A percentile compares a stretch with the other conserved stretches of the same genome.
phyloP scores from a whole-genome alignment of 345 rosid species.

The Salix caprea region DNA sequence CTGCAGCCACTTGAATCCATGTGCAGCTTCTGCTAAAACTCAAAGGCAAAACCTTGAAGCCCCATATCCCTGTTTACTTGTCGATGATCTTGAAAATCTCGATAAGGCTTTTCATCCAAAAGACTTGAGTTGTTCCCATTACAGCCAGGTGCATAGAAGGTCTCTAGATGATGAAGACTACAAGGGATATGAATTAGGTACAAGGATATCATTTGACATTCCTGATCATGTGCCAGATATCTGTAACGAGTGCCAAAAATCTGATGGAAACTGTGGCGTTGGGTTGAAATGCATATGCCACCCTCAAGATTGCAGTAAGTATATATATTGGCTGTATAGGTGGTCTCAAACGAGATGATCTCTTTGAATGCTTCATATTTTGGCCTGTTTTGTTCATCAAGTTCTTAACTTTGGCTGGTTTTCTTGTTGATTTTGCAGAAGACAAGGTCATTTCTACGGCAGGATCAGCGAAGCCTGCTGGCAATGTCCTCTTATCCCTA shows the following conservation, averaged over 20 bases:
- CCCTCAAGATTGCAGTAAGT: constrained; percentile 62
- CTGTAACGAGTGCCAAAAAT: constrained; percentile 51
- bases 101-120: constrained; percentile 33
- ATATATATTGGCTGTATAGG: too few relatives aligned
- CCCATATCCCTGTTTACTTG: constrained; percentile 28
- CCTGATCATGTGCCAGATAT: constrained; percentile 56
- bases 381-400: not conserved
- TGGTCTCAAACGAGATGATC: not conserved
- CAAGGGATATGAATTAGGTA: constrained; percentile 29
- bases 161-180: constrained; percentile 11
- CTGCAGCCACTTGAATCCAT: constrained; percentile 14
- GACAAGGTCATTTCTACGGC: constrained; percentile 34
- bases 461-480: constrained; percentile 10
- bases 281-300: constrained; percentile 67
- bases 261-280: constrained; percentile 60
- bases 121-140: constrained; percentile 37
- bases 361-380: not conserved
- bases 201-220: constrained; percentile 49
- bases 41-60: not conserved
- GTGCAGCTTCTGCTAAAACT: constrained; percentile 9
- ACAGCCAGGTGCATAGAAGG: constrained; percentile 24
- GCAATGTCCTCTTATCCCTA: constrained; percentile 14
- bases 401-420: not conserved
- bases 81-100: constrained; percentile 24
- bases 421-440: constrained; percentile 34